These are phyloP conservation scores for Nowakowskiella sp. DNA, from an alignment of 192 early-diverging fungal genomes.

Conservation along the genomic window DNA sequence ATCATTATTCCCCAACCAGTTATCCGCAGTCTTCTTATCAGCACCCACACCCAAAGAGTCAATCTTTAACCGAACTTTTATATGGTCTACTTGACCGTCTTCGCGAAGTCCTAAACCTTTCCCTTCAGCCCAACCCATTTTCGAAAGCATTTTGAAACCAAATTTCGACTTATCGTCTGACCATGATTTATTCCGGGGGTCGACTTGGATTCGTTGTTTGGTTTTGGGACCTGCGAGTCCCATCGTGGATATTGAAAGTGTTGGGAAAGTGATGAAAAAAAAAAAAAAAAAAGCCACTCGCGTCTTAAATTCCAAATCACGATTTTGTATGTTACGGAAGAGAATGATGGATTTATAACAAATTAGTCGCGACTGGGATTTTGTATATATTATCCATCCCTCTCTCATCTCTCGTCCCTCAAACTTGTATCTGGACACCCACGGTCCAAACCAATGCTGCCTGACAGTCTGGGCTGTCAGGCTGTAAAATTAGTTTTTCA, in stretches of 20 bases:
- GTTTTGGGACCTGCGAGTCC: conserved; percentile 58
- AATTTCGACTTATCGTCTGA: conserved; percentile 74
- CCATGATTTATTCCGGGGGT: conserved; percentile 92
- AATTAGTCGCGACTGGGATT: no score
- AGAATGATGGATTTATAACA: no score
- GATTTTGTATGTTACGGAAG: no score
- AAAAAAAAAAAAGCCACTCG: no score
- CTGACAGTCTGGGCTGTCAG: no score
- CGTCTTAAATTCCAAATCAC: no score
- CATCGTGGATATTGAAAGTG: conserved; percentile 36
- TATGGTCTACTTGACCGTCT: conserved; percentile 73
- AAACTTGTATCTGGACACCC: no score
- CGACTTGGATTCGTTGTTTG: conserved; percentile 74
- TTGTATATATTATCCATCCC: no score
- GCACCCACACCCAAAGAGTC: conserved; percentile 84
- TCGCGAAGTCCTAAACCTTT: conserved; percentile 86
- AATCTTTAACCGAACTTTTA: conserved; percentile 79
- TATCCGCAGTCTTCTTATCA: conserved; percentile 73
- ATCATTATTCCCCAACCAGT: conserved; percentile 90
- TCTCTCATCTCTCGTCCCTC: no score
- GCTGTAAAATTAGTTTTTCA: no score
- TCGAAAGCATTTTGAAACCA: conserved; percentile 83
- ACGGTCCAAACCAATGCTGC: no score
- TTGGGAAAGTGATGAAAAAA: no score
- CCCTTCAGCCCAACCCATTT: conserved; percentile 94